Evolutionary conservation across 2,329 filamentous ascomycete genomes (phyloP).

Genomic region (Aspergillaceae sp.): DNA sequence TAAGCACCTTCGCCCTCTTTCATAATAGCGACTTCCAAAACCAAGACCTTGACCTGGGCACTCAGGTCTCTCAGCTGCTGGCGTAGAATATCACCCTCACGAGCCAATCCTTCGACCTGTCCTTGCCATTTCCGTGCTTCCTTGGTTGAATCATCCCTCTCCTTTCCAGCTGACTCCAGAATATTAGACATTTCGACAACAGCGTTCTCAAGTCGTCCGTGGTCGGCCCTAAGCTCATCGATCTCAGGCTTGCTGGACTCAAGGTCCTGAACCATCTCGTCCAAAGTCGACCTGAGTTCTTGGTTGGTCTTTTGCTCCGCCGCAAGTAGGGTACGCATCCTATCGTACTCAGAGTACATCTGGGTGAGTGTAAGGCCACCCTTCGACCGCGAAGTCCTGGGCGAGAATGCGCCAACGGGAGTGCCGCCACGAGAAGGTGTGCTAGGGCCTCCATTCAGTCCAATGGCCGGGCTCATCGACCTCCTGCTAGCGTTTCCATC

Average conservation of each 20-base stretch:
- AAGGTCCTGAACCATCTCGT: conserved; percentile 76
- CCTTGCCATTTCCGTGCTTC: conserved; percentile 69
- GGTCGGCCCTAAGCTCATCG: conserved; percentile 73
- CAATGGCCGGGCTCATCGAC: conserved; percentile 47
- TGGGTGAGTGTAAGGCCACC: conserved; percentile 53
- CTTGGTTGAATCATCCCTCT: conserved; percentile 70
- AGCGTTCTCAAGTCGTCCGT: conserved; percentile 69
- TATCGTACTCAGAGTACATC: conserved; percentile 54
- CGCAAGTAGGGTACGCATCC: conserved; percentile 59
- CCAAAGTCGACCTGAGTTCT: conserved; percentile 65
- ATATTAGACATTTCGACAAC: conserved; percentile 76
- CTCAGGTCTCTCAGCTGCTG: conserved; percentile 85
- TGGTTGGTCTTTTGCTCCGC: conserved; percentile 66
- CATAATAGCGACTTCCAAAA: conserved; percentile 71
- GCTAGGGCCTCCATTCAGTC: conserved; percentile 42
- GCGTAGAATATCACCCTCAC: conserved; percentile 68
- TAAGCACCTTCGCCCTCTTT: conserved; percentile 71
- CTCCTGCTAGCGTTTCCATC: conserved; percentile 38
- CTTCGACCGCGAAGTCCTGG: conserved; percentile 46
- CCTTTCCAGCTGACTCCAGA: conserved; percentile 70
- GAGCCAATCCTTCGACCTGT: conserved; percentile 53
- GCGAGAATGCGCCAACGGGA: conserved; percentile 43
- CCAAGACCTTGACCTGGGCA: conserved; percentile 79
- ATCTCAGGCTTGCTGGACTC: conserved; percentile 83
- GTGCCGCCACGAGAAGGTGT: conserved; percentile 45